Evolutionary conservation across 1,284 basidiomycete genomes (phyloP).

Genomic region (Fistulinella cinereoalba): DNA sequence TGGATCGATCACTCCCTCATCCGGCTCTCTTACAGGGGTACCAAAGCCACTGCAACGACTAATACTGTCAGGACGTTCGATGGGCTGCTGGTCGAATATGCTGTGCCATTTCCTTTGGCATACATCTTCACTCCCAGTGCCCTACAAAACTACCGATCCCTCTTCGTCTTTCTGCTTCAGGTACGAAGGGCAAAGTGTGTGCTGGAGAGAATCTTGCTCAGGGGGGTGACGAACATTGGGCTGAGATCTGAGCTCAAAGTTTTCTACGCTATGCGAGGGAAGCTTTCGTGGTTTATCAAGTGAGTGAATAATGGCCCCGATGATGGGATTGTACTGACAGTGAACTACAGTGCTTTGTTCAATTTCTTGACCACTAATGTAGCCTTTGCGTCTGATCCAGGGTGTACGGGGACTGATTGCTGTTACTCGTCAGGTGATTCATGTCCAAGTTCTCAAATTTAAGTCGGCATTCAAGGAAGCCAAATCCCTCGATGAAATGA

Average conservation of each 20-base stretch:
- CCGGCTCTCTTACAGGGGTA: slow-evolving; percentile 64
- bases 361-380: slow-evolving; percentile 76
- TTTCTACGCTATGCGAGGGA: slow-evolving; percentile 71
- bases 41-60: slow-evolving; percentile 40
- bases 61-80: slow-evolving; percentile 63
- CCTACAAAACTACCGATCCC: slow-evolving; percentile 60
- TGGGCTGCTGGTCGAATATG: slow-evolving; percentile 69
- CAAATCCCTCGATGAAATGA: slow-evolving; percentile 74
- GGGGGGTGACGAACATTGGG: slow-evolving; percentile 38
- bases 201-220: slow-evolving; percentile 65
- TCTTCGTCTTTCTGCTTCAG: slow-evolving; percentile 79
- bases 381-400: slow-evolving; percentile 21
- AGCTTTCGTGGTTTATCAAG: slow-evolving; percentile 82
- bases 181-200: slow-evolving; percentile 70
- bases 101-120: slow-evolving; percentile 77
- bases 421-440: slow-evolving; percentile 55
- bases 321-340: slow-evolving; percentile 8
- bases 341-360: slow-evolving; percentile 54
- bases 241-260: slow-evolving; percentile 52
- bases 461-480: slow-evolving; percentile 53
- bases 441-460: slow-evolving; percentile 58
- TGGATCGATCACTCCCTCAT: slow-evolving; percentile 67
- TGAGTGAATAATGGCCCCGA: slow-evolving; percentile 39
- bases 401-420: not conserved
- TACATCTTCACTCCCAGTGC: slow-evolving; percentile 70